phyloP scores from a whole-genome alignment of 768 basidiomycete genomes.

The Hericium erinaceus region DNA sequence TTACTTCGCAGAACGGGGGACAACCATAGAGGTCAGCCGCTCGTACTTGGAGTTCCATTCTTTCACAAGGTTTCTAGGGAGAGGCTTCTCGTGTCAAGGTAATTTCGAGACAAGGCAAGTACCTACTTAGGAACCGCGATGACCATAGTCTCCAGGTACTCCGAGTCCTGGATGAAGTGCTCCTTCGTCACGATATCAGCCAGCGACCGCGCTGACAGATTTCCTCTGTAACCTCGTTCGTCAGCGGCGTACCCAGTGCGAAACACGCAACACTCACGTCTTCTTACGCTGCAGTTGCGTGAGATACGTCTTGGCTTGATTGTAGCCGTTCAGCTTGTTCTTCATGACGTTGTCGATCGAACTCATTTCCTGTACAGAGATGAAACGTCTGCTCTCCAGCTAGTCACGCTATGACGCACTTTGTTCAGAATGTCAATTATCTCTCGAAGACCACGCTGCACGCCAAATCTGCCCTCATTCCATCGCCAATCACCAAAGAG shows the following conservation, averaged over 20 bases:
- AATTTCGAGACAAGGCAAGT: not conserved
- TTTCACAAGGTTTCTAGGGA: conserved; percentile 61
- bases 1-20: conserved; percentile 85
- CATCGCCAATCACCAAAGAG: conserved; percentile 80
- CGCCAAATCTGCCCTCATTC: conserved; percentile 88
- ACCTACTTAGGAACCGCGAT: conserved; percentile 91
- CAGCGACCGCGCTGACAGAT: conserved; percentile 85
- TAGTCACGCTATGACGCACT: conserved; percentile 31
- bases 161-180: conserved; percentile 80
- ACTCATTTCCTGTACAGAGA: conserved; percentile 66
- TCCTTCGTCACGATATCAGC: conserved; percentile 76
- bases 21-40: conserved; percentile 79
- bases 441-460: conserved; percentile 73
- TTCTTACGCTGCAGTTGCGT: conserved; percentile 92
- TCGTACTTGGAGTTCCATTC: conserved; percentile 91
- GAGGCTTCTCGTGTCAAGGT: not conserved
- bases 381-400: conserved; percentile 2
- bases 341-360: conserved; percentile 95
- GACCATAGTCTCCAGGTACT: conserved; percentile 86
- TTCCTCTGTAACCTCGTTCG: conserved; percentile 49
- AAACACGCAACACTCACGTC: conserved; percentile 44
- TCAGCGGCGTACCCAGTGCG: conserved; percentile 5
- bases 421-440: conserved; percentile 80
- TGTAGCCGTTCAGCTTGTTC: conserved; percentile 84
- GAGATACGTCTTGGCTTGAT: conserved; percentile 86